phyloP scores from a whole-genome alignment of 805 yeast species.

The Hanseniaspora mollemarum region DNA sequence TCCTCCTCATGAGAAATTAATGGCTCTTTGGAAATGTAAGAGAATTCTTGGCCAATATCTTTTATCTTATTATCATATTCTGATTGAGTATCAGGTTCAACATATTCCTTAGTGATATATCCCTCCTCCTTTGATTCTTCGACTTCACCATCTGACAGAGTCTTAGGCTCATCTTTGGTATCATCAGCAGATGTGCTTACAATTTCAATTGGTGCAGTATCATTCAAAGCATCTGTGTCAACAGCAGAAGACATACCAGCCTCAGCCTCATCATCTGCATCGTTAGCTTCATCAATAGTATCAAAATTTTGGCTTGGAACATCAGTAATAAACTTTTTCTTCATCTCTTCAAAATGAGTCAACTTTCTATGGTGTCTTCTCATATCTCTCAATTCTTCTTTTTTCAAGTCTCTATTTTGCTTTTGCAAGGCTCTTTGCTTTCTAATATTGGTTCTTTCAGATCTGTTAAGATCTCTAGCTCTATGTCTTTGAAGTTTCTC shows the following conservation, averaged over 20 bases:
- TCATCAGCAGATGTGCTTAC: background rate
- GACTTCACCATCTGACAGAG: background rate
- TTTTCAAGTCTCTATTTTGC: slow-evolving; percentile 9
- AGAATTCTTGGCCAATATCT: slow-evolving; percentile 7
- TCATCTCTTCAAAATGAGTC: slow-evolving; percentile 7
- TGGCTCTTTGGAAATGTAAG: slow-evolving; percentile 10
- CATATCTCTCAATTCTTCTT: slow-evolving; percentile 7
- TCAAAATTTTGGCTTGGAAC: slow-evolving; percentile 2
- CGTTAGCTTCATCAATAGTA: slow-evolving; percentile 3
- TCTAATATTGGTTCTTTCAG: slow-evolving; percentile 12
- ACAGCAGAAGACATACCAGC: background rate
- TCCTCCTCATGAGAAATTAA: slow-evolving; percentile 12
- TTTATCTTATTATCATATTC: slow-evolving; percentile 7
- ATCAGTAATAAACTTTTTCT: slow-evolving; percentile 8
- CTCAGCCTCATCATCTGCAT: background rate
- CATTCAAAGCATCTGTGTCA: too few relatives aligned
- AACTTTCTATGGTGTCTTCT: slow-evolving; percentile 16
- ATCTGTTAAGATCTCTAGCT: slow-evolving; percentile 12
- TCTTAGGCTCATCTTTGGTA: background rate
- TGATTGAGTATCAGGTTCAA: slow-evolving; percentile 13
- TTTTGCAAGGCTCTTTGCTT: slow-evolving; percentile 12
- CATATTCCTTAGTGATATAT: slow-evolving; percentile 7
- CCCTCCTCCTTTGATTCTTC: background rate
- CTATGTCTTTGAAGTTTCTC: slow-evolving; percentile 13
- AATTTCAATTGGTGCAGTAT: background rate